Evolutionary conservation across 345 rosid genomes (phyloP).

Genomic region (Gossypium sturtianum): DNA sequence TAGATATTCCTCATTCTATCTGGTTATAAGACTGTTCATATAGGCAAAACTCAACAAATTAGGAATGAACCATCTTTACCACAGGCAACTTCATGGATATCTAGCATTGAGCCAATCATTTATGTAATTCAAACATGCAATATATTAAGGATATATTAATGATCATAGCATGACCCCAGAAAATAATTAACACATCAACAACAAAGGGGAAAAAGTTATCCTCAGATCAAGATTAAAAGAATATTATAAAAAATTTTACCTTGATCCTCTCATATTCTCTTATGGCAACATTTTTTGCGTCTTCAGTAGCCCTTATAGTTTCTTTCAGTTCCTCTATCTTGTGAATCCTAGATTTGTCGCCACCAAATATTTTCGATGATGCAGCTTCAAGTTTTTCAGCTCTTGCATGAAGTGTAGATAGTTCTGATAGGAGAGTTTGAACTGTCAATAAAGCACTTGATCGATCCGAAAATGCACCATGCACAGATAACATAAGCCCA

Average conservation of each 20-base stretch:
- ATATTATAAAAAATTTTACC: slow-evolving; percentile 32
- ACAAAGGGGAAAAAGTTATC: background rate
- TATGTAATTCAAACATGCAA: background rate
- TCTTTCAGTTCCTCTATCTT: slow-evolving; percentile 87
- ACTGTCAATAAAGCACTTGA: slow-evolving; percentile 83
- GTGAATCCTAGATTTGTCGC: slow-evolving; percentile 88
- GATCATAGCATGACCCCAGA: background rate
- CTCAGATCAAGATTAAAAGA: background rate
- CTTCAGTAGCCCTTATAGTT: slow-evolving; percentile 71
- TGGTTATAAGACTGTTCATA: background rate
- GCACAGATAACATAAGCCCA: slow-evolving; percentile 85
- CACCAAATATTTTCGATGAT: slow-evolving; percentile 92
- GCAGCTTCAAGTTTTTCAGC: slow-evolving; percentile 91
- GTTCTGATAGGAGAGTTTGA: slow-evolving; percentile 82
- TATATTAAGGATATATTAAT: background rate
- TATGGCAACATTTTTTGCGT: slow-evolving; percentile 77
- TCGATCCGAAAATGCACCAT: slow-evolving; percentile 82
- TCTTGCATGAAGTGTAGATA: slow-evolving; percentile 62
- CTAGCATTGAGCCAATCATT: background rate
- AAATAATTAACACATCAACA: background rate
- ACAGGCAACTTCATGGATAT: background rate
- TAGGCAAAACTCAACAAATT: background rate
- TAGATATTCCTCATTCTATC: background rate
- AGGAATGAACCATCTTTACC: background rate
- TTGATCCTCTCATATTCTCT: slow-evolving; percentile 88